Evolutionary conservation across 2,329 filamentous ascomycete species (phyloP).

Genomic region (Scedosporium aurantiacum): DNA sequence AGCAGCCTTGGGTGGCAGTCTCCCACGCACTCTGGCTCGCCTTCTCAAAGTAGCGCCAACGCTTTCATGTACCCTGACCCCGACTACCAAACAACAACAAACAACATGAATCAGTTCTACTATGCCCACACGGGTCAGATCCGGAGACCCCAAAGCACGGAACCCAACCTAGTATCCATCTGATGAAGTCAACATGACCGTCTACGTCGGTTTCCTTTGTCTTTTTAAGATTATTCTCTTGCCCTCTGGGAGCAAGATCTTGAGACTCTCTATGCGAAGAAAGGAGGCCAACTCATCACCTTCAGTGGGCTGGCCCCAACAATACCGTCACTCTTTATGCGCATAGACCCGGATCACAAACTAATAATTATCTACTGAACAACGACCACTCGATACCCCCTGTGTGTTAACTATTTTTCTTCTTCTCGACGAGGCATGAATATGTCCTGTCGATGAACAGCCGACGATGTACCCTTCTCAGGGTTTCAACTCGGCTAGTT

Average conservation of each 20-base stretch:
- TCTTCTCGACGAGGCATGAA: background rate
- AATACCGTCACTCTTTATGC: background rate
- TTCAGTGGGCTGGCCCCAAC: background rate
- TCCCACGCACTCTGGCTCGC: conserved; percentile 62
- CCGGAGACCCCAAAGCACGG: conserved; percentile 63
- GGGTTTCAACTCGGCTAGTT: background rate
- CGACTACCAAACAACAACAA: conserved; percentile 48
- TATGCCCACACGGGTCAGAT: conserved; percentile 48
- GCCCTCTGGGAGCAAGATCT: background rate
- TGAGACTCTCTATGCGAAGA: background rate
- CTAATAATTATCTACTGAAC: background rate
- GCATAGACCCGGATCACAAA: background rate
- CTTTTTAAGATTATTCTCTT: background rate
- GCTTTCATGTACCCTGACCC: conserved; percentile 72
- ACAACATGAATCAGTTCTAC: conserved; percentile 48
- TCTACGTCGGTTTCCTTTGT: background rate
- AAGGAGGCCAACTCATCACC: background rate
- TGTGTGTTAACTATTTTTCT: background rate
- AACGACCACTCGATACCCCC: background rate
- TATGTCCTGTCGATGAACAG: background rate
- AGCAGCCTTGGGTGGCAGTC: conserved; percentile 74
- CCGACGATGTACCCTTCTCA: background rate
- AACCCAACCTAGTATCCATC: conserved; percentile 42
- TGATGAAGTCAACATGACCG: conserved; percentile 16
- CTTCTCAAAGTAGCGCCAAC: conserved; percentile 53